A percentile compares a stretch with the other conserved stretches of the same genome.
Evolutionary conservation across 2,329 filamentous ascomycete species (phyloP).

Genomic region (Epichloe sp.): DNA sequence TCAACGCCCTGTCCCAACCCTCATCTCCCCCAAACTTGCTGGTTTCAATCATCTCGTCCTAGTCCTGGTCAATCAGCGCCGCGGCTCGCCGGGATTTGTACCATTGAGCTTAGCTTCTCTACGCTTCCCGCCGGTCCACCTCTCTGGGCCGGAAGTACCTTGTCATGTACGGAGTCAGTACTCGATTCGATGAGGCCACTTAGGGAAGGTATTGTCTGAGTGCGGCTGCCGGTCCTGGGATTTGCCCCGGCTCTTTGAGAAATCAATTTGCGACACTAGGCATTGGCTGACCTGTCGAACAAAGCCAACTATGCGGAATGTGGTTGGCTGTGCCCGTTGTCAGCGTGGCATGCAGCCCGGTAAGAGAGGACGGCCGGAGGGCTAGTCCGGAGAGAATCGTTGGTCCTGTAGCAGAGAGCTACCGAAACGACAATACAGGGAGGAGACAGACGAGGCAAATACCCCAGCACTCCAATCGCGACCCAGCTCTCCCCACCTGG

Average conservation of each 20-base stretch:
- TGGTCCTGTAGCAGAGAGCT: background rate
- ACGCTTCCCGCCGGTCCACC: background rate
- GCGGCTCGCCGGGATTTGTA: conserved; percentile 7
- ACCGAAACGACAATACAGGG: background rate
- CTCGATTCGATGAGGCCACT: too few species aligned
- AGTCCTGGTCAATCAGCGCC: background rate
- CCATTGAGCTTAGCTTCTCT: conserved; percentile 5
- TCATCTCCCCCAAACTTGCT: background rate
- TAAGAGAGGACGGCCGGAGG: background rate
- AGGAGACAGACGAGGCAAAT: background rate
- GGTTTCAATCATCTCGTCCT: background rate
- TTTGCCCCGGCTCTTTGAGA: background rate
- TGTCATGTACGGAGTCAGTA: background rate
- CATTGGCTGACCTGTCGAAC: background rate
- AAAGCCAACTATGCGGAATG: background rate
- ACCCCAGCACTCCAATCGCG: conserved; percentile 5
- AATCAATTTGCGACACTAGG: background rate
- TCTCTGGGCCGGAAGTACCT: background rate
- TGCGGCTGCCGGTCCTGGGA: background rate
- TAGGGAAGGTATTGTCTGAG: background rate
- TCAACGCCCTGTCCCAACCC: background rate
- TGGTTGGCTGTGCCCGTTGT: background rate
- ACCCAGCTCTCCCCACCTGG: conserved; percentile 1
- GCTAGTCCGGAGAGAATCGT: background rate
- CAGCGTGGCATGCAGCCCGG: background rate